These are phyloP conservation scores for Ilex asprella DNA, from an alignment of 257 asterid species.

Conservation along the genomic window DNA sequence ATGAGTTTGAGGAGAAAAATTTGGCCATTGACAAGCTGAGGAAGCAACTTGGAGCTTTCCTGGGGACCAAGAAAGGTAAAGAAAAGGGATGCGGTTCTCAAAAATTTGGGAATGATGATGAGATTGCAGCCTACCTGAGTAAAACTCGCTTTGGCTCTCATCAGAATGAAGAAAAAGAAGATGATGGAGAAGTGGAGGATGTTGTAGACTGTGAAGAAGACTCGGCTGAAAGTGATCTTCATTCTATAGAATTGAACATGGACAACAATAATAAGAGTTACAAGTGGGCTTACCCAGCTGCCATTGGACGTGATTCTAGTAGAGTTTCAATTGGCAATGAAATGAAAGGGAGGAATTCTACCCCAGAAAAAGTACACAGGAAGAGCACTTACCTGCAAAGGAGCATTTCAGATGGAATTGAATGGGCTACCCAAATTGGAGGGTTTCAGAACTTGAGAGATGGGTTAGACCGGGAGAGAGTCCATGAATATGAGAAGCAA, in stretches of 20 bases:
- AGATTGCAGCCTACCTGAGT: slow-evolving; percentile 22
- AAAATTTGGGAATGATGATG: slow-evolving; percentile 26
- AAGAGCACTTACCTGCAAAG: slow-evolving; percentile 46
- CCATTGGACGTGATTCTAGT: slow-evolving; percentile 22
- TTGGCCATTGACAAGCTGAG: slow-evolving; percentile 62
- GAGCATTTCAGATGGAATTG: slow-evolving; percentile 63
- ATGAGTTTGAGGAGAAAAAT: slow-evolving; percentile 55
- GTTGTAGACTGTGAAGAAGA: slow-evolving; percentile 36
- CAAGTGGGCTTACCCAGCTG: slow-evolving; percentile 34
- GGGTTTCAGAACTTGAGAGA: slow-evolving; percentile 23
- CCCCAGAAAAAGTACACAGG: slow-evolving; percentile 36
- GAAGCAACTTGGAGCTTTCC: slow-evolving; percentile 70
- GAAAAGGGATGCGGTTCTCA: slow-evolving; percentile 13
- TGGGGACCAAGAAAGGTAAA: slow-evolving; percentile 41
- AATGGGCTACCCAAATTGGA: slow-evolving; percentile 33
- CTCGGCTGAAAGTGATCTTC: slow-evolving; percentile 67
- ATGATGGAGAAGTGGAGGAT: slow-evolving; percentile 42
- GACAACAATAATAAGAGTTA: slow-evolving; percentile 29
- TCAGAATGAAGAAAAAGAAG: slow-evolving; percentile 32
- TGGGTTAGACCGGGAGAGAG: slow-evolving; percentile 28
- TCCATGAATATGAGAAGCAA: slow-evolving; percentile 39
- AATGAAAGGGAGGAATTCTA: slow-evolving; percentile 38
- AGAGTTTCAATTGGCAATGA: slow-evolving; percentile 30
- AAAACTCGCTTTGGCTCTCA: slow-evolving; percentile 20
- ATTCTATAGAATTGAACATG: slow-evolving; percentile 50